Evolutionary conservation across 805 yeast species (phyloP).

Genomic region (Wickerhamomyces hampshirensis): DNA sequence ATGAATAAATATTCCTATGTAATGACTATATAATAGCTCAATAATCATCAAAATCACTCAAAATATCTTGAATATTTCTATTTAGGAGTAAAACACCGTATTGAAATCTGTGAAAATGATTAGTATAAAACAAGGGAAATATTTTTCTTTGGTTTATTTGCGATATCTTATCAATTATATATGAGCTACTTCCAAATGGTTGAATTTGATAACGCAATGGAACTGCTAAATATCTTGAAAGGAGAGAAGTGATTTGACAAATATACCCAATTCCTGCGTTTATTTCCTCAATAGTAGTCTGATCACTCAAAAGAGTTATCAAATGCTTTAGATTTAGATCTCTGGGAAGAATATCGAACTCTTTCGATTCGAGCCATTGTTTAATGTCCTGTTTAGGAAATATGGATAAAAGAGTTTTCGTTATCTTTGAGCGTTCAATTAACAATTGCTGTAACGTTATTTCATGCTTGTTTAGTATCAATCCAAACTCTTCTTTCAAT

Average conservation of each 20-base stretch:
- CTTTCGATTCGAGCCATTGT: slow-evolving; percentile 16
- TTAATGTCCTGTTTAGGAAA: slow-evolving; percentile 28
- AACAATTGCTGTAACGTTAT: slow-evolving; percentile 13
- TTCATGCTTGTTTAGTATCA: slow-evolving; percentile 10
- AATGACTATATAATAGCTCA: too few relatives aligned
- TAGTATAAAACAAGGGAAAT: slow-evolving; percentile 37
- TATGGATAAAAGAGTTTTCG: slow-evolving; percentile 21
- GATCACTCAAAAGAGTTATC: slow-evolving; percentile 10
- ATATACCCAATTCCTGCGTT: slow-evolving; percentile 33
- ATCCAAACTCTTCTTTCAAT: slow-evolving; percentile 15
- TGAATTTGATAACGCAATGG: slow-evolving; percentile 36
- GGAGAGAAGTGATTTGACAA: slow-evolving; percentile 26
- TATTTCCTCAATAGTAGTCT: slow-evolving; percentile 21
- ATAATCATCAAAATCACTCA: slow-evolving; percentile 15
- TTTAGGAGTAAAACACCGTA: slow-evolving; percentile 33
- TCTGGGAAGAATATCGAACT: slow-evolving; percentile 24
- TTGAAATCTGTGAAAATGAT: slow-evolving; percentile 34
- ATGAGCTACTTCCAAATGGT: slow-evolving; percentile 35
- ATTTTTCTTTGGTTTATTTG: slow-evolving; percentile 27
- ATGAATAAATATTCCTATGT: background rate
- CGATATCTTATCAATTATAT: slow-evolving; percentile 34
- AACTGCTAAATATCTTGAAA: slow-evolving; percentile 30
- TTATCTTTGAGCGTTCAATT: slow-evolving; percentile 18
- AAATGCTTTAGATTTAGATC: slow-evolving; percentile 13
- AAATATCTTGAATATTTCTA: slow-evolving; percentile 33